Conservation (phyloP, 2,329 filamentous ascomycete genomes). For the Botrytis paeoniae region DNA sequence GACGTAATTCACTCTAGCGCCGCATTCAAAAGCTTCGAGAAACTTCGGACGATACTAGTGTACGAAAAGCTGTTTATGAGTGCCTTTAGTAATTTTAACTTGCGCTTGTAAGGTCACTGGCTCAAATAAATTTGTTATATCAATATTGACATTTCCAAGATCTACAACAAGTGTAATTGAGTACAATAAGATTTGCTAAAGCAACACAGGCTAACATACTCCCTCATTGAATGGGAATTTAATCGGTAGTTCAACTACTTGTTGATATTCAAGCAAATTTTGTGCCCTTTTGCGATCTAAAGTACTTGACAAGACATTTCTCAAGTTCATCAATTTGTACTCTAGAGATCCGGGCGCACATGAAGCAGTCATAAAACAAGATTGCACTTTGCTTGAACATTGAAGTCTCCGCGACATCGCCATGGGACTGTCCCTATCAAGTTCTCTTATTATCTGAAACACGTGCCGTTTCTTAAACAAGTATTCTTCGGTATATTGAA, state of each 20-base stretch:
- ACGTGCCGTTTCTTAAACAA: no score
- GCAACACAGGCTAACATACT: neutral
- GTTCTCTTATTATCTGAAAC: no score
- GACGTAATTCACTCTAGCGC: neutral
- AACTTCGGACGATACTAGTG: neutral
- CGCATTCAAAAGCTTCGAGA: neutral
- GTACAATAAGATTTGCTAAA: neutral
- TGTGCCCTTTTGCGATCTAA: neutral
- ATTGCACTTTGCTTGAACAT: neutral
- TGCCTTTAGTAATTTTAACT: neutral
- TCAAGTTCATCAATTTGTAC: neutral
- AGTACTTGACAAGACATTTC: neutral
- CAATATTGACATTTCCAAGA: neutral
- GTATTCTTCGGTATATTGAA: neutral
- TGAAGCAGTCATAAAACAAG: neutral
- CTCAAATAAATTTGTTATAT: neutral
- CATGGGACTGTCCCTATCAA: neutral
- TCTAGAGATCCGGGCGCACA: no score
- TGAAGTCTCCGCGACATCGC: accelerated
- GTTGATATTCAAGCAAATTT: neutral
- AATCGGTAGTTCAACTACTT: neutral
- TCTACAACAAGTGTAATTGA: neutral
- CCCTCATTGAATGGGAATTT: no score
- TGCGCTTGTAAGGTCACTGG: neutral
- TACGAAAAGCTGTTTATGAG: neutral